Conservation (phyloP, 345 rosid genomes). For the Eutrema japonicum region DNA sequence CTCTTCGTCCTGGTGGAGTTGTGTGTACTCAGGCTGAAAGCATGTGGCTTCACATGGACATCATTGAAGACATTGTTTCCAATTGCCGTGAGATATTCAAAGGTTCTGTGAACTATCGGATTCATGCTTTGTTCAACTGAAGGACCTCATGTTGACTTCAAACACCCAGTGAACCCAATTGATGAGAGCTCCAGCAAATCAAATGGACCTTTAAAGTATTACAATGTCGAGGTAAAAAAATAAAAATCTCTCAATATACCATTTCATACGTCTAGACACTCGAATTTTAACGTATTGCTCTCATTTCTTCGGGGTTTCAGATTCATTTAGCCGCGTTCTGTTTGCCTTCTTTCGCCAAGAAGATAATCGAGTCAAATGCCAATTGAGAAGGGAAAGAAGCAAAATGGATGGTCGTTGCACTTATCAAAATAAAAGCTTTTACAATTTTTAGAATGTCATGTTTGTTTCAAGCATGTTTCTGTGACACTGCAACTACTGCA, state of each 20-base stretch:
- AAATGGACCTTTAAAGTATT: conserved; percentile 57
- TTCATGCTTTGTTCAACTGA: conserved; percentile 76
- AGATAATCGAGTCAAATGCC: conserved; percentile 44
- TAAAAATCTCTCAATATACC: neutral
- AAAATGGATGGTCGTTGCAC: conserved; percentile 4
- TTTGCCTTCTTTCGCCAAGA: conserved; percentile 62
- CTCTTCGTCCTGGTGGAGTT: conserved; percentile 68
- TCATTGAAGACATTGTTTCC: conserved; percentile 65
- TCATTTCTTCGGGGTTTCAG: conserved; percentile 41
- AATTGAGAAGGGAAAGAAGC: conserved; percentile 26
- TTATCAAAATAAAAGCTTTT: conserved; percentile 31
- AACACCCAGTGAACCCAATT: conserved; percentile 52
- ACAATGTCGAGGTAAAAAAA: conserved; percentile 58
- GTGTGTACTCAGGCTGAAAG: conserved; percentile 74
- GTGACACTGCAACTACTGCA: conserved; percentile 21
- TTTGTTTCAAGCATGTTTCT: conserved; percentile 36
- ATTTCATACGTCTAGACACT: neutral
- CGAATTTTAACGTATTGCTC: neutral
- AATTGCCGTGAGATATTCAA: conserved; percentile 58
- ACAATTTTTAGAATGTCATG: conserved; percentile 27
- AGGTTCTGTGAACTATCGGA: conserved; percentile 70
- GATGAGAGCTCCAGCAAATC: conserved; percentile 49
- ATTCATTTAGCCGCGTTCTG: conserved; percentile 65
- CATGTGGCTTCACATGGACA: conserved; percentile 61
- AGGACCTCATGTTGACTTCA: conserved; percentile 69